Conservation (phyloP, 257 asterid genomes). For the Przewalskia tangutica region DNA sequence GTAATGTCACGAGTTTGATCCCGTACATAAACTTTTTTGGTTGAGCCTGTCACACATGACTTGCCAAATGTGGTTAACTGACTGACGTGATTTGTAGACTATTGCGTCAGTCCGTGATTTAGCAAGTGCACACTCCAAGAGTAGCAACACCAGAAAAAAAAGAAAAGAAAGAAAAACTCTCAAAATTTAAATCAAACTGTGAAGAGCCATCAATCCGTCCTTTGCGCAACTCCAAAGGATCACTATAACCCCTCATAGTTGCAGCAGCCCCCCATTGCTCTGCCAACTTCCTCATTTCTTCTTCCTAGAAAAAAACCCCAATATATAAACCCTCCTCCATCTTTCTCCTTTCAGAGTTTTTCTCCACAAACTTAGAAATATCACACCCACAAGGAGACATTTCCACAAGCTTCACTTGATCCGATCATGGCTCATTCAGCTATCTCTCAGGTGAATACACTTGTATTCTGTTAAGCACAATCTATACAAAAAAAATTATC, state of each 20-base stretch:
- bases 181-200: no score
- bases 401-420: background rate
- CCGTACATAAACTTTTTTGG: no score
- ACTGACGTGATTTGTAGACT: no score
- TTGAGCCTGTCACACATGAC: no score
- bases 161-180: no score
- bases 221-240: constrained; percentile 19
- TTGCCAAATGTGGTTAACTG: no score
- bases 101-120: no score
- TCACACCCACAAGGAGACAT: background rate
- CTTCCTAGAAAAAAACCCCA: background rate
- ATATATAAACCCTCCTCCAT: background rate
- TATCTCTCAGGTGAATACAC: constrained; percentile 27
- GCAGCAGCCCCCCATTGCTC: background rate
- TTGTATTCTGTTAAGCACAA: background rate
- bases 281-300: background rate
- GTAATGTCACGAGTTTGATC: no score
- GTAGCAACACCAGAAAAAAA: no score
- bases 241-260: background rate
- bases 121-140: no score
- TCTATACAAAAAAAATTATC: no score
- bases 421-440: constrained; percentile 56
- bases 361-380: background rate
- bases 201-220: constrained; percentile 14
- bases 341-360: background rate